These are phyloP conservation scores for Stemphylium beticola DNA, from an alignment of 2,329 filamentous ascomycete species.

Conservation along the genomic window DNA sequence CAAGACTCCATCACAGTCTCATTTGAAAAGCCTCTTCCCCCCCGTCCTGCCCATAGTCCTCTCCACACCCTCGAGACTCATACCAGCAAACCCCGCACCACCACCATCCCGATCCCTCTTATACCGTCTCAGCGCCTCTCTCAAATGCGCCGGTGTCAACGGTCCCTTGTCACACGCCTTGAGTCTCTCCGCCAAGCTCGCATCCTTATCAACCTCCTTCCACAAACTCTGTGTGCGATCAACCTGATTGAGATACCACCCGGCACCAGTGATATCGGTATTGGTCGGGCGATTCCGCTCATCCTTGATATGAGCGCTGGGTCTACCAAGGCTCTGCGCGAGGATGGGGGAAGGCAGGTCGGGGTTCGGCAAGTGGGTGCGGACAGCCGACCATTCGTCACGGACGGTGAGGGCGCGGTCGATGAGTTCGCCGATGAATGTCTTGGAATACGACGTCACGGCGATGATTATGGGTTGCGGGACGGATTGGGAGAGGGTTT, in stretches of 20 bases:
- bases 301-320: constrained; percentile 39
- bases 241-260: constrained; percentile 33
- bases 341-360: constrained; percentile 35
- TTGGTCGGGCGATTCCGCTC: constrained; percentile 35
- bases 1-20: neutral
- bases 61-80: constrained; percentile 57
- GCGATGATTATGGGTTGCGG: constrained; percentile 74
- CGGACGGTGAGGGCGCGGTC: constrained; percentile 74
- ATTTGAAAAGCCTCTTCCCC: constrained; percentile 55
- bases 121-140: constrained; percentile 74
- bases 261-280: constrained; percentile 35
- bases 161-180: constrained; percentile 58
- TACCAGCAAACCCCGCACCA: constrained; percentile 58
- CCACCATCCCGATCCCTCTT: constrained; percentile 68
- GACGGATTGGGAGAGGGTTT: constrained; percentile 80
- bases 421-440: constrained; percentile 78
- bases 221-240: constrained; percentile 32
- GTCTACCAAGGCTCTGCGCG: constrained; percentile 33
- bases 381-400: constrained; percentile 69
- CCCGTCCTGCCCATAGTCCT: constrained; percentile 53
- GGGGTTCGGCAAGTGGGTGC: constrained; percentile 43
- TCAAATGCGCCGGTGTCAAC: constrained; percentile 74
- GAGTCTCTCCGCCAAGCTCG: constrained; percentile 34
- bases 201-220: constrained; percentile 36
- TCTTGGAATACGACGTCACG: constrained; percentile 77